These are phyloP conservation scores for Paramyrothecium roridum DNA, from an alignment of 2,329 filamentous ascomycete genomes.

Conservation along the genomic window DNA sequence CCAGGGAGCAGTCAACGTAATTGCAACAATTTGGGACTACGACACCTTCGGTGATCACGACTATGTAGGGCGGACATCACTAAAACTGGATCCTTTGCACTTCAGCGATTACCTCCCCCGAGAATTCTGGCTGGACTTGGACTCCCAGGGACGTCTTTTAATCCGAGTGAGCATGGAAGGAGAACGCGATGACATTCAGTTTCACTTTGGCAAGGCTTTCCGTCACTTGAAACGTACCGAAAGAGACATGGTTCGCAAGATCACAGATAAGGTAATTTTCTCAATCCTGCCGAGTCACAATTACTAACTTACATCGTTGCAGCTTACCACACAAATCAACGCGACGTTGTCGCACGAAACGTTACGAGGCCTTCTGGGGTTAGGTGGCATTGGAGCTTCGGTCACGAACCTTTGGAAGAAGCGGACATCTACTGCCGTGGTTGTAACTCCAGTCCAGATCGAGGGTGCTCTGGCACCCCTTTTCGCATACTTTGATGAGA, in stretches of 20 bases:
- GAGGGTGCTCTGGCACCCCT: conserved; percentile 79
- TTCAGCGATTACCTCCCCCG: conserved; percentile 94
- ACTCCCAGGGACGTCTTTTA: conserved; percentile 87
- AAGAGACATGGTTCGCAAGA: conserved; percentile 95
- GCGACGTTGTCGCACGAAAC: conserved; percentile 82
- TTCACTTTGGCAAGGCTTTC: conserved; percentile 97
- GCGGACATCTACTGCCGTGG: conserved; percentile 50
- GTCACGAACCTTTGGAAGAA: conserved; percentile 70
- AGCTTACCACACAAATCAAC: conserved; percentile 92
- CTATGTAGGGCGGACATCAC: conserved; percentile 91
- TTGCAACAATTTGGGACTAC: conserved; percentile 98
- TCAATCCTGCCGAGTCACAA: not conserved
- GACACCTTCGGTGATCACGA: conserved; percentile 97
- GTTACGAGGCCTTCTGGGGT: conserved; percentile 69
- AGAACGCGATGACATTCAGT: conserved; percentile 96
- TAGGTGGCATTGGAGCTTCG: conserved; percentile 65
- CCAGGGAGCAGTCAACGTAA: conserved; percentile 85
- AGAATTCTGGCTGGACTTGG: conserved; percentile 96
- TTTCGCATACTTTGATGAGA: conserved; percentile 95
- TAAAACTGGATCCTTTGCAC: conserved; percentile 96
- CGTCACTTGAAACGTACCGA: conserved; percentile 92
- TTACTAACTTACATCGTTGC: conserved; percentile 7
- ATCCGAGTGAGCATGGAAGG: conserved; percentile 98
- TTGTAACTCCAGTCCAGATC: conserved; percentile 68
- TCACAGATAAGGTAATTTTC: conserved; percentile 84